A percentile compares a stretch with the other conserved stretches of the same genome.
Evolutionary conservation across 2,329 filamentous ascomycete species (phyloP).

Genomic region (Emydomyces testavorans): DNA sequence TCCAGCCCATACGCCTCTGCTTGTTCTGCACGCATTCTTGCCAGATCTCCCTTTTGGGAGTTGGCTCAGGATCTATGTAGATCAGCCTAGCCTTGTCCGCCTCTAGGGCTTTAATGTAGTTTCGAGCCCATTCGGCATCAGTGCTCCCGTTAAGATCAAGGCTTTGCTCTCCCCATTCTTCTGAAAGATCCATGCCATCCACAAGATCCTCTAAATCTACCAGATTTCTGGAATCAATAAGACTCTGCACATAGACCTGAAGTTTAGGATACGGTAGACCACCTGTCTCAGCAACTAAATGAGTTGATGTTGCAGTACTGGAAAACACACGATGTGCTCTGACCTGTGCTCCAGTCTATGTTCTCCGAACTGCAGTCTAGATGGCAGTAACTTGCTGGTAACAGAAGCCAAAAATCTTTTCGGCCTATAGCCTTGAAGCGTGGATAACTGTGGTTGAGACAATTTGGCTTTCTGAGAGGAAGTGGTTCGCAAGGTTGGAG

Average conservation of each 20-base stretch:
- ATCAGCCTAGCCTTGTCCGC: conserved; percentile 8
- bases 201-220: conserved; percentile 17
- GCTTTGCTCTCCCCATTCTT: conserved; percentile 17
- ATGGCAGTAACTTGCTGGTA: conserved; percentile 16
- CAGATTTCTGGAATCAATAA: conserved; percentile 16
- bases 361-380: conserved; percentile 13
- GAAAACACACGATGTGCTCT: not conserved
- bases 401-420: conserved; percentile 14
- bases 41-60: conserved; percentile 4
- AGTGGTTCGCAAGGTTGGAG: conserved; percentile 15
- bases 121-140: conserved; percentile 3
- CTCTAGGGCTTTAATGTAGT: conserved; percentile 1
- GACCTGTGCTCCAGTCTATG: conserved; percentile 17
- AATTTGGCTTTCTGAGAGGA: conserved; percentile 8
- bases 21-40: conserved; percentile 8
- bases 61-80: conserved; percentile 6
- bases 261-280: conserved; percentile 18
- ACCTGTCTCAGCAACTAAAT: not conserved
- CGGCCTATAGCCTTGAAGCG: conserved; percentile 16
- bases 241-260: conserved; percentile 16
- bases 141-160: conserved; percentile 1
- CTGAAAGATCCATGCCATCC: conserved; percentile 17
- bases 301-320: not conserved
- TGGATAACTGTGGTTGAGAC: conserved; percentile 15
- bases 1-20: conserved; percentile 12